Evolutionary conservation across 768 basidiomycete species (phyloP).

Genomic region (Pleurotus giganteus): DNA sequence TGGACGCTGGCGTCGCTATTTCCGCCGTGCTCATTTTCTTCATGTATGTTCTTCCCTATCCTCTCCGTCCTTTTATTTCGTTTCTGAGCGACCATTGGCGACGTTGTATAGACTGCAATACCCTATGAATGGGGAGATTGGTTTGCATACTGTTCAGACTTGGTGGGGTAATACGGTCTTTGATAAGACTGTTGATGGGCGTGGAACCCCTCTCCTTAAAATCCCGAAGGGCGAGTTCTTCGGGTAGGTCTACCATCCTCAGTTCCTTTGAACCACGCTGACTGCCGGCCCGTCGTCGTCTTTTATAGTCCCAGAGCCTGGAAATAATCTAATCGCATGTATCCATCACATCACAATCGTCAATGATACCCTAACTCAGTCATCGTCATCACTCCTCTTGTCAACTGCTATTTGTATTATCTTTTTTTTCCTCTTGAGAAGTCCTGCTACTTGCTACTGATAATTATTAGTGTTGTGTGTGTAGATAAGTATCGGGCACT

Average conservation of each 20-base stretch:
- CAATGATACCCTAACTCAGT: neutral
- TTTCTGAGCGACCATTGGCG: neutral
- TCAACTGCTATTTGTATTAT: neutral
- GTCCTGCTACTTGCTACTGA: too few relatives aligned
- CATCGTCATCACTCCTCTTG: too few relatives aligned
- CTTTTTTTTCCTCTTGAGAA: neutral
- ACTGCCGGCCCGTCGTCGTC: neutral
- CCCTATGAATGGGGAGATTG: conserved; percentile 11
- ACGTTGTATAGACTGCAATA: conserved; percentile 12
- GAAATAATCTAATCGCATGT: neutral
- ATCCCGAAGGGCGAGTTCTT: conserved; percentile 25
- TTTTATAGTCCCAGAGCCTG: conserved; percentile 3
- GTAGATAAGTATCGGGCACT: too few relatives aligned
- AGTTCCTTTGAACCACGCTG: neutral
- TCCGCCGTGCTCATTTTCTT: conserved; percentile 35
- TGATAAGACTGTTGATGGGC: conserved; percentile 38
- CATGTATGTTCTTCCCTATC: neutral
- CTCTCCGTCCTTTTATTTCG: conserved; percentile 13
- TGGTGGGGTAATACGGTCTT: conserved; percentile 26
- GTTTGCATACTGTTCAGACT: neutral
- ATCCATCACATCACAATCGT: neutral
- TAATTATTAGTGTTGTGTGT: too few relatives aligned
- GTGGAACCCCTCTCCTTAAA: conserved; percentile 33
- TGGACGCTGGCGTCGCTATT: conserved; percentile 53
- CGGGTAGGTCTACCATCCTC: conserved; percentile 24